These are phyloP conservation scores for Lathyrus tuberosus DNA, from an alignment of 306 rosid genomes.

Conservation along the genomic window DNA sequence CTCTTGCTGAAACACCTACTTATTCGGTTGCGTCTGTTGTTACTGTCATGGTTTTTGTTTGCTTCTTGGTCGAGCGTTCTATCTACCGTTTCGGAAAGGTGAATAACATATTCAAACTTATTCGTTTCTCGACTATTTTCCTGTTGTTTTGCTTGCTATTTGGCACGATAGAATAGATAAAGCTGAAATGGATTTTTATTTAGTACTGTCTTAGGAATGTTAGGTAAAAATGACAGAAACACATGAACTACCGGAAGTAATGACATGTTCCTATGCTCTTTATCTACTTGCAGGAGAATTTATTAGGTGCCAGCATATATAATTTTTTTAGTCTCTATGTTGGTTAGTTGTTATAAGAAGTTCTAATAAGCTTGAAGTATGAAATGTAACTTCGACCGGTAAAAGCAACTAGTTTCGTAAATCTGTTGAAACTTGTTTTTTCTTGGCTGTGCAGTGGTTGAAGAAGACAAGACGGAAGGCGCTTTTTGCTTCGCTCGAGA, in stretches of 20 bases:
- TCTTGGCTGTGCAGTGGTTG: conserved; percentile 76
- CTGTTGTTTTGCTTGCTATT: not conserved
- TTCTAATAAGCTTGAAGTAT: too few species aligned
- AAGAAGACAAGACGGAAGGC: conserved; percentile 91
- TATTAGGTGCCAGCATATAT: too few species aligned
- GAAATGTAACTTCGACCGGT: too few species aligned
- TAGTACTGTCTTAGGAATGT: conserved; percentile 4
- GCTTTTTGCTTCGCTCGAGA: conserved; percentile 82
- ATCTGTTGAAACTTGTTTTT: too few species aligned
- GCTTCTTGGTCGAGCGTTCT: conserved; percentile 81
- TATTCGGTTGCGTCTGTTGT: conserved; percentile 91
- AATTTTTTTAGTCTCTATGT: too few species aligned
- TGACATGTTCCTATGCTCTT: not conserved
- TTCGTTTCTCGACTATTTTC: not conserved
- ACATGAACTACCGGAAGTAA: not conserved
- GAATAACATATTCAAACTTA: not conserved
- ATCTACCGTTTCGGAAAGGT: conserved; percentile 87
- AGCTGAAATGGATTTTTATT: not conserved
- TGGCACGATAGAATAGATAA: conserved; percentile 12
- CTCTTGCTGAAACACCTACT: conserved; percentile 94
- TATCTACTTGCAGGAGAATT: too few species aligned
- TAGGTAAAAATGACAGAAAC: conserved; percentile 4
- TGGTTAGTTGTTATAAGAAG: too few species aligned
- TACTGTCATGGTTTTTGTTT: conserved; percentile 83
- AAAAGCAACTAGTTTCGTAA: too few species aligned